Evolutionary conservation across 2,329 filamentous ascomycete genomes (phyloP).

Genomic region (Fusarium pilosicola): DNA sequence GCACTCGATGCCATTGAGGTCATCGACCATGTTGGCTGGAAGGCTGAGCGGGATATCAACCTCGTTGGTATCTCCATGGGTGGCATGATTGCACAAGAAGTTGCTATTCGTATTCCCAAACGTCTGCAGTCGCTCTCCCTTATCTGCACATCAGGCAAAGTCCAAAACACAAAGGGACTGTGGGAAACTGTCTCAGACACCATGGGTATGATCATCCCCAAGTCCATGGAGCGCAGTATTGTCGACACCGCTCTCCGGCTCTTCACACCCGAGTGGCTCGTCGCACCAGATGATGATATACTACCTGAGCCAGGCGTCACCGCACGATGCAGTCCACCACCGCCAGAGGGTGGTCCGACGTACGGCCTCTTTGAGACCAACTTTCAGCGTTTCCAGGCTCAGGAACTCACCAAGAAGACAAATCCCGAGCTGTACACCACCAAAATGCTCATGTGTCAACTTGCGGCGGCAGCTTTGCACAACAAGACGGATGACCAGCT

Average conservation of each 20-base stretch:
- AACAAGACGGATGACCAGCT: constrained; percentile 70
- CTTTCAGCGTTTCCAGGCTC: constrained; percentile 83
- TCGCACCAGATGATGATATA: constrained; percentile 65
- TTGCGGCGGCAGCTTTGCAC: constrained; percentile 83
- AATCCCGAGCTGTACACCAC: constrained; percentile 69
- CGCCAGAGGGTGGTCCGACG: constrained; percentile 39
- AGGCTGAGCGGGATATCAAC: constrained; percentile 62
- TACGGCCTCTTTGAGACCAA: constrained; percentile 75
- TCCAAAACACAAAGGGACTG: constrained; percentile 71
- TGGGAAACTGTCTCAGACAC: constrained; percentile 71
- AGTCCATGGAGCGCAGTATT: constrained; percentile 74
- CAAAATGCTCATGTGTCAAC: constrained; percentile 78
- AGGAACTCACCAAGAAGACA: constrained; percentile 77
- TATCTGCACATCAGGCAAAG: constrained; percentile 68
- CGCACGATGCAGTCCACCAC: constrained; percentile 50
- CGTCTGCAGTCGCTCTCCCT: constrained; percentile 67
- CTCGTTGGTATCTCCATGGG: constrained; percentile 85
- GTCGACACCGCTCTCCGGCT: constrained; percentile 71
- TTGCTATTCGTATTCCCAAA: constrained; percentile 65
- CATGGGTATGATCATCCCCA: constrained; percentile 71
- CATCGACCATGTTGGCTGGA: constrained; percentile 76
- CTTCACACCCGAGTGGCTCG: constrained; percentile 73
- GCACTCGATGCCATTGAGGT: constrained; percentile 80
- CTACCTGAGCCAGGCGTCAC: constrained; percentile 59
- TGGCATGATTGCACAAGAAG: constrained; percentile 91